Conservation (phyloP, 805 yeast species). For the Alloascoidea africana region DNA sequence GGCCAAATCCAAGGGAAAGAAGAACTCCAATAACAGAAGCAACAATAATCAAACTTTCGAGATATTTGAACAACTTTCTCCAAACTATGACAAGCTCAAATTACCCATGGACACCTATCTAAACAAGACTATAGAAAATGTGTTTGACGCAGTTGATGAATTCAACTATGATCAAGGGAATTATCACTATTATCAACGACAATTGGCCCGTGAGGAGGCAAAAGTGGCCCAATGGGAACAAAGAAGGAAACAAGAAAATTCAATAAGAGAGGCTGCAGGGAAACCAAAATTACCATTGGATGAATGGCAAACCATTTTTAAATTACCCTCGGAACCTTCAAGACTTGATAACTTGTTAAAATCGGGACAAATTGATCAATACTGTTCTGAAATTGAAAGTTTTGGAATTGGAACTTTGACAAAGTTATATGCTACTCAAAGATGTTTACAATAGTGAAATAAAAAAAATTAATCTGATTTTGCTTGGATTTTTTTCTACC, state of each 20-base stretch:
- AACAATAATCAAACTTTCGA: no score
- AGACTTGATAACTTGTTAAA: constrained; percentile 57
- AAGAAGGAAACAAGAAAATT: constrained; percentile 50
- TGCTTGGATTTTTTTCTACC: no score
- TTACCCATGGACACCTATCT: constrained; percentile 26
- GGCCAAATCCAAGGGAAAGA: background rate
- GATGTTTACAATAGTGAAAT: constrained; percentile 21
- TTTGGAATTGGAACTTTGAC: constrained; percentile 51
- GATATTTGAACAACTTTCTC: constrained; percentile 7
- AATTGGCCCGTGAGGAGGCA: constrained; percentile 48
- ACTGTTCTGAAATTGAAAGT: constrained; percentile 58
- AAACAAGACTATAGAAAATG: constrained; percentile 36
- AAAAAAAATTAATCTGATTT: no score
- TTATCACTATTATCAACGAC: constrained; percentile 72
- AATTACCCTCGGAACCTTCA: constrained; percentile 61
- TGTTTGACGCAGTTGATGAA: constrained; percentile 57
- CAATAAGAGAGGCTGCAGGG: constrained; percentile 40
- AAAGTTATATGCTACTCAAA: constrained; percentile 44
- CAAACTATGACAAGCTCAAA: constrained; percentile 22
- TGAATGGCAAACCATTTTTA: constrained; percentile 54
- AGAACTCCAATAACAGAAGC: no score
- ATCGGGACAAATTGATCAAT: constrained; percentile 52
- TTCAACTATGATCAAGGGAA: constrained; percentile 67
- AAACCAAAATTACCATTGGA: constrained; percentile 30
- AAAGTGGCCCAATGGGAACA: constrained; percentile 66